Percentiles rank a stretch among this genome's conserved stretches.
phyloP scores from a whole-genome alignment of 2,329 filamentous ascomycete genomes.

The Coleophoma crateriformis region DNA sequence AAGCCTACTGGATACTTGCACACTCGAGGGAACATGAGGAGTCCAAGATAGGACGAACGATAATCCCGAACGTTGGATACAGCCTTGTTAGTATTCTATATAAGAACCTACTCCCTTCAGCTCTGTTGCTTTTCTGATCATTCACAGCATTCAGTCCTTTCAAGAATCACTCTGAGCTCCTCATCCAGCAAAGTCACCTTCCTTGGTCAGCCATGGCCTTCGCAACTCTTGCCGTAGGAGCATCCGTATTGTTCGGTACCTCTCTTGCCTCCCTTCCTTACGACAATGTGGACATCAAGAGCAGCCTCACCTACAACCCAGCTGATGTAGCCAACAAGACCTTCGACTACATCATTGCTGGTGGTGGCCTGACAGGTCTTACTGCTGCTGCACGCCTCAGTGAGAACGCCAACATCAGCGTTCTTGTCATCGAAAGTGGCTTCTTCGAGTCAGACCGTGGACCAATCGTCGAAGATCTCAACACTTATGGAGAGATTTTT shows the following conservation, averaged over 20 bases:
- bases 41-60: neutral
- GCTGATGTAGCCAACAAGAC: conserved; percentile 7
- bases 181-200: neutral
- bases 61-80: neutral
- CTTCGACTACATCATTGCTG: conserved; percentile 25
- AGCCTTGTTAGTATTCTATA: neutral
- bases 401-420: conserved; percentile 10
- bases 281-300: neutral
- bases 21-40: neutral
- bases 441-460: conserved; percentile 23
- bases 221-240: neutral
- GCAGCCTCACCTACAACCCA: conserved; percentile 1
- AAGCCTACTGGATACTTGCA: neutral
- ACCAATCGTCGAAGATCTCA: conserved; percentile 20
- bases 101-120: neutral
- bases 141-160: neutral
- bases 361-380: conserved; percentile 15
- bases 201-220: neutral
- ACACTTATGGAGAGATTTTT: conserved; percentile 22
- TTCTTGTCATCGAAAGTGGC: conserved; percentile 16
- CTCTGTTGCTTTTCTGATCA: neutral
- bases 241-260: conserved; percentile 1
- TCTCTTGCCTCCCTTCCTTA: neutral
- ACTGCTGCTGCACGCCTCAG: conserved; percentile 10
- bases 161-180: neutral